A percentile compares a stretch with the other conserved stretches of the same genome.
Evolutionary conservation across 75 land plant genomes (phyloP).

Genomic region (Sequoiadendron giganteum): DNA sequence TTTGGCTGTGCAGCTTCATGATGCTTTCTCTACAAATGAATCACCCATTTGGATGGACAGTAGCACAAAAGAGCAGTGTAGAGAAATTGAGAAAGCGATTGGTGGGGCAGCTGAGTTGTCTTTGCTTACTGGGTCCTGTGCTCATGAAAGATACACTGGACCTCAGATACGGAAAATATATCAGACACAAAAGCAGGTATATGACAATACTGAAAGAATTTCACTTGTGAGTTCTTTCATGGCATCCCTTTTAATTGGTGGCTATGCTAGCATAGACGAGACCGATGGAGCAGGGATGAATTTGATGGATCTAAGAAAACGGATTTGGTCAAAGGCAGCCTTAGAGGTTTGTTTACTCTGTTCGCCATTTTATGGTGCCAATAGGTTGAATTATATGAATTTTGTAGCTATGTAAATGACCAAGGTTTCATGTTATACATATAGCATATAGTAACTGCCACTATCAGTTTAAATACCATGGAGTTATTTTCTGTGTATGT

Average conservation of each 20-base stretch:
- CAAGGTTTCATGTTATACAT: not conserved
- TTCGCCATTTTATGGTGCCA: not conserved
- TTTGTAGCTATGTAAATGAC: not conserved
- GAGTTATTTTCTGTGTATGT: not conserved
- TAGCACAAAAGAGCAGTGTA: slow-evolving; percentile 85
- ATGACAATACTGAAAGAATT: slow-evolving; percentile 84
- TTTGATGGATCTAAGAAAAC: slow-evolving; percentile 77
- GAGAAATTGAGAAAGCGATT: slow-evolving; percentile 76
- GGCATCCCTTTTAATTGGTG: slow-evolving; percentile 90
- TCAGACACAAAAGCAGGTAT: slow-evolving; percentile 55
- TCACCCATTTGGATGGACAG: slow-evolving; percentile 99
- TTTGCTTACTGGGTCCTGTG: slow-evolving; percentile 84
- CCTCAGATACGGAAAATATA: slow-evolving; percentile 87
- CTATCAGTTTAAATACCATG: not conserved
- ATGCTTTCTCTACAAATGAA: slow-evolving; percentile 77
- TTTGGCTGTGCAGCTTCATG: slow-evolving; percentile 54
- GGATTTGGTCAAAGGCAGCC: slow-evolving; percentile 72
- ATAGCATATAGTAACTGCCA: not conserved
- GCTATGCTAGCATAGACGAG: slow-evolving; percentile 88
- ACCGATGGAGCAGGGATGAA: slow-evolving; percentile 99
- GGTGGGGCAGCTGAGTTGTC: slow-evolving; percentile 81
- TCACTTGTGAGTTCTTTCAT: slow-evolving; percentile 97
- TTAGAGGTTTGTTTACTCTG: slow-evolving; percentile 53
- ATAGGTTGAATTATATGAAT: not conserved
- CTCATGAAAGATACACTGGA: slow-evolving; percentile 90